Base-by-base conservation (phyloP, 1,284 basidiomycete species). In the Puccinia horiana region DNA sequence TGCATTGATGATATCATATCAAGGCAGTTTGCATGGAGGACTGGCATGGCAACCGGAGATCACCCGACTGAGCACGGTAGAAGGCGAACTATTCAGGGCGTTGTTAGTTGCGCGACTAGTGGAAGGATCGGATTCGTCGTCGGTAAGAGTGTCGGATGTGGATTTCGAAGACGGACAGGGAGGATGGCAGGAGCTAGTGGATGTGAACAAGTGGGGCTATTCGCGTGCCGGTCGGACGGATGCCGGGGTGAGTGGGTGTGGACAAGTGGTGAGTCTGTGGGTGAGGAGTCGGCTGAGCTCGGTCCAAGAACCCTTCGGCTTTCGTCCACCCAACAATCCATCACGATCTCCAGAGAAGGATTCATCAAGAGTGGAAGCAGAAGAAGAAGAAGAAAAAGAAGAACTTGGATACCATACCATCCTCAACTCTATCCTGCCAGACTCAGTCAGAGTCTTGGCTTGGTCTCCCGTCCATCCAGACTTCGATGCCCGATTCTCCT, bases 261-360 rank as follows among this genome's bases (percentile, higher is more conserved):
- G 95, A 0, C 96, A 99, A 87, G 96, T 99, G 49, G 90, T 98
- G 58, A 94, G 93, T 76, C 89, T 99, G 0, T 96, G 94, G 93
- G 91, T 96, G 23, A 88, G 94, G 83, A 94, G 93, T 86, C 86
- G 84, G 42, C 81, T 86, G 26, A 58, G 26, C 76, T 83, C 49
- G 80, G 77, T 81, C 76, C 42, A 75, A 54, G 67, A 52, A 76
- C 58, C 82, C 76, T 52, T 74, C 76, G 58, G 54, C 52, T 61
- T 70, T 26, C 37, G 5, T 37, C 32, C 67, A 23, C 23, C 37
- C 16, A 32, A 2, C 56, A n/a, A 32, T 14, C n/a, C 16, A 18
- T 23, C 18, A 20, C 52, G 23, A 65, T 58, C 9, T 52, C 42
- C 44, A 32, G 44, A 37, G 81, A 4, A 56, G 82, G 81, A 76